Base-by-base conservation (phyloP, 306 rosid genomes). In the Begonia masoniana region DNA sequence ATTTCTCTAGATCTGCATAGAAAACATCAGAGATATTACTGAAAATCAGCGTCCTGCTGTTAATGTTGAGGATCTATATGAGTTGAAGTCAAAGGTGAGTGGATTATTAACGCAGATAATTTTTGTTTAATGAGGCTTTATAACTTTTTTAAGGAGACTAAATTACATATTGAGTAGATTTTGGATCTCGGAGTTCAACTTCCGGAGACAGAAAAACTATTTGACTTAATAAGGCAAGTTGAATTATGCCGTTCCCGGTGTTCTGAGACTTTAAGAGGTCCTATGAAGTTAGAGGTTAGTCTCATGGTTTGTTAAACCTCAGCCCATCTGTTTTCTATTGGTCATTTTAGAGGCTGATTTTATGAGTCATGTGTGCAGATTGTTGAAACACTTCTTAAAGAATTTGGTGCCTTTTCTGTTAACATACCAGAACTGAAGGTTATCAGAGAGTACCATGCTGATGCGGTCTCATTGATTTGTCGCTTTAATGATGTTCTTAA, bases 361-460 rank as follows among this genome's bases (percentile, higher is more conserved):
- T 54, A 60, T 63, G 52, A 52, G 70, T 51, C 55, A 47, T 51
- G 51, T 57, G 36, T 85, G 74, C 82, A 91, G 97, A 73, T 56
- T 61, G 85, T 86, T 41, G 77, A 71, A 63, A 62, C 23, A 64
- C 73, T 81, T 73, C 94, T 91, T 66, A 68, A 71, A 73, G 79
- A 85, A 64, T 79, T 82, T 75, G 78, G 66, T 48, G 54, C 49
- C 57, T 75, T 77, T 45, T 41, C 66, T 41, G 84, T 91, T 61
- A 78, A 71, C 63, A 65, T 86, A 71, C 82, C 88, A 1, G 96
- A 91, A 72, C 61, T 91, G 82, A 81, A 77, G 71, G 78, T 77
- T 64, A 65, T 91, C 52, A 71, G 76, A 71, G 78, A 81, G 65
- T 79, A 75, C 62, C 72, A 75, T 60, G 58, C 63, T 7, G 94